Base-by-base conservation (phyloP, 495 filamentous ascomycete species). In the Tirmania nivea region DNA sequence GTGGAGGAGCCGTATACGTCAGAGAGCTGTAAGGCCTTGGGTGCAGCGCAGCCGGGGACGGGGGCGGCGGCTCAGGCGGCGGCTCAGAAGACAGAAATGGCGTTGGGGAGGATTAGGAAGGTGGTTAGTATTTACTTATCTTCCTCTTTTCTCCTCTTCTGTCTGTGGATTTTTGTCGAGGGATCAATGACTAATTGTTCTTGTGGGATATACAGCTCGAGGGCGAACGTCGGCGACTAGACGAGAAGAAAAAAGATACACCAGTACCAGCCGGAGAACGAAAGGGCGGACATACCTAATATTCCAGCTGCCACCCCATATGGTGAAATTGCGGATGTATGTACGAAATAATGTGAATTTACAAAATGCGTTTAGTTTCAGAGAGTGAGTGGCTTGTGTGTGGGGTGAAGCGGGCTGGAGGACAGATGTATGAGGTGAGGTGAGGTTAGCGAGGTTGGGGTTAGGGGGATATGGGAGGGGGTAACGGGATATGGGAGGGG, bases 41-140 rank as follows among this genome's bases (percentile, higher is more conserved):
- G 63, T 71, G 7, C 80, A 79, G 3, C 83, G 82, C 61, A 71
- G 69, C 4, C 64, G 2, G 71, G 34, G 78, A 79, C 35, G 74
- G 78, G 49, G 79, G 78, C 57, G 70, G 68, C 56, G 67, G 36
- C 72, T 14, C n/a, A n/a, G n/a, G 25, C 25, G 25, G 25, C n/a
- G 25, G 25, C 25, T 31, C 25, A 31, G 25, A 59, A 72, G 54
- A 62, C 69, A 51, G 67, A 71, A 58, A 69, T 72, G 60, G 71
- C 72, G 39, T 64, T 82, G 39, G 65, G 61, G 37, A 70, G 76
- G 55, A 76, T 83, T 31, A 75, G 74, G 66, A 81, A 80, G 63
- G 76, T 80, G 66, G 76, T 83, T 57, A 62, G 75, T 76, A 12
- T 31, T 45, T 47, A 17, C 31, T 11, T 8, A 16, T 10, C 31